Percentiles rank a stretch among this genome's conserved stretches.
These are phyloP conservation scores for Cystobasidium tubakii DNA, from an alignment of 768 basidiomycete species.

Conservation along the genomic window DNA sequence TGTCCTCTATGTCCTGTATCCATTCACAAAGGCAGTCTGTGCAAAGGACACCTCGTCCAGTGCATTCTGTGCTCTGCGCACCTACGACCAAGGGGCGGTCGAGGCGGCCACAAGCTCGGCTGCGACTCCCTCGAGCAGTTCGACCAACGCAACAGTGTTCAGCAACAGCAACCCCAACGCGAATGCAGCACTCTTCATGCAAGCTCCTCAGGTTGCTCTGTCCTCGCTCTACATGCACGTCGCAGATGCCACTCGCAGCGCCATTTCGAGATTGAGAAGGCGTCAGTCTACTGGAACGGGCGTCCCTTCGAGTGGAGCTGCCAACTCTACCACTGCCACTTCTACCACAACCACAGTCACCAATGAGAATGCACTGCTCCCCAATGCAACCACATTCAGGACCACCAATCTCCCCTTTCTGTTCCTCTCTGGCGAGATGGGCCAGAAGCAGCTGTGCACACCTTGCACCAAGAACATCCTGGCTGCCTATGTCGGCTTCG, in stretches of 20 bases:
- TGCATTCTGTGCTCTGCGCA: slow-evolving; percentile 61
- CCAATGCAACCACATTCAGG: slow-evolving; percentile 56
- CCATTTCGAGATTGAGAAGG: not conserved
- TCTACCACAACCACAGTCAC: slow-evolving; percentile 43
- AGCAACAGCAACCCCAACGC: slow-evolving; percentile 49
- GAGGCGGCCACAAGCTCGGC: not conserved
- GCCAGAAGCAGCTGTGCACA: slow-evolving; percentile 63
- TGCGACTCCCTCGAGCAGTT: slow-evolving; percentile 38
- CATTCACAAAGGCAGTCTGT: slow-evolving; percentile 66
- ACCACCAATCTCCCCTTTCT: slow-evolving; percentile 63
- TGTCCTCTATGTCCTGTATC: slow-evolving; percentile 64
- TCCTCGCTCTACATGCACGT: slow-evolving; percentile 21
- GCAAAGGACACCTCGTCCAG: slow-evolving; percentile 63
- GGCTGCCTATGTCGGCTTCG: slow-evolving; percentile 68
- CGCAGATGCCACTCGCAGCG: not conserved
- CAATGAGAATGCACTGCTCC: slow-evolving; percentile 46
- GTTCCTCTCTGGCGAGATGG: slow-evolving; percentile 59
- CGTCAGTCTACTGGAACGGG: slow-evolving; percentile 16
- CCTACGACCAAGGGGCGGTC: slow-evolving; percentile 47
- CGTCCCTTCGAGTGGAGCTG: not conserved
- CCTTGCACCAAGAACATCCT: slow-evolving; percentile 73
- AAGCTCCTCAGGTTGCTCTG: slow-evolving; percentile 55
- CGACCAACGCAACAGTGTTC: slow-evolving; percentile 35
- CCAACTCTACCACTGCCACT: slow-evolving; percentile 34
- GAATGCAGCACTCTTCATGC: slow-evolving; percentile 24